Conservation (phyloP, 768 basidiomycete genomes). For the Gymnopilus junonius region DNA sequence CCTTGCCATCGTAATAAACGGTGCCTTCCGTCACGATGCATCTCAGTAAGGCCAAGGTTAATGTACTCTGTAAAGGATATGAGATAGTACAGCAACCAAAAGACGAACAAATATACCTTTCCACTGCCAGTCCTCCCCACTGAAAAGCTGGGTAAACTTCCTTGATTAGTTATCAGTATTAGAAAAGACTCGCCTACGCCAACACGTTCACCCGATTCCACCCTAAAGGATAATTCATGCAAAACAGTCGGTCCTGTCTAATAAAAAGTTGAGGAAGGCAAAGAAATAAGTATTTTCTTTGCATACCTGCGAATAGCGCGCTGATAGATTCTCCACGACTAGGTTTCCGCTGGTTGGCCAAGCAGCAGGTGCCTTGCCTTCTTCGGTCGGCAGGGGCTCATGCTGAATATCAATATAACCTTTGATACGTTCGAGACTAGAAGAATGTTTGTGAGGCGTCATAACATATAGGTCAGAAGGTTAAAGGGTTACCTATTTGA, state of each 20-base stretch:
- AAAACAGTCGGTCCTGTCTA: slow-evolving; percentile 45
- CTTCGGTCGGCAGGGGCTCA: slow-evolving; percentile 43
- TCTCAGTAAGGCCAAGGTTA: slow-evolving; percentile 58
- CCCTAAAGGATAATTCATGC: slow-evolving; percentile 52
- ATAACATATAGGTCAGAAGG: too few species aligned
- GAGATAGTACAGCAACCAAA: background rate
- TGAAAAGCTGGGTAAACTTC: slow-evolving; percentile 49
- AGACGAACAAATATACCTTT: slow-evolving; percentile 27
- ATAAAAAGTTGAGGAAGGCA: background rate
- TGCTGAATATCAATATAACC: slow-evolving; percentile 63
- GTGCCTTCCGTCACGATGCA: slow-evolving; percentile 61
- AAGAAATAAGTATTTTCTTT: too few species aligned
- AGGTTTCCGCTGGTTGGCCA: slow-evolving; percentile 62
- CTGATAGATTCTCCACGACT: slow-evolving; percentile 52
- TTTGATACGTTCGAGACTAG: slow-evolving; percentile 69
- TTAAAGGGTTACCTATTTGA: slow-evolving; percentile 24
- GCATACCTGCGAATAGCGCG: slow-evolving; percentile 44
- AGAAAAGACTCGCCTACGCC: slow-evolving; percentile 37
- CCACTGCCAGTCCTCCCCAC: slow-evolving; percentile 50
- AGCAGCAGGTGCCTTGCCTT: slow-evolving; percentile 53
- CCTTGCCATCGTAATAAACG: slow-evolving; percentile 63
- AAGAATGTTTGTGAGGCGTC: background rate
- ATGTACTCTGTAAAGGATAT: slow-evolving; percentile 49
- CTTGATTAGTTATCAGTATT: background rate
- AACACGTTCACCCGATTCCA: slow-evolving; percentile 60